Evolutionary conservation across 2,329 filamentous ascomycete genomes (phyloP).

Genomic region (Tolypocladium inflatum): DNA sequence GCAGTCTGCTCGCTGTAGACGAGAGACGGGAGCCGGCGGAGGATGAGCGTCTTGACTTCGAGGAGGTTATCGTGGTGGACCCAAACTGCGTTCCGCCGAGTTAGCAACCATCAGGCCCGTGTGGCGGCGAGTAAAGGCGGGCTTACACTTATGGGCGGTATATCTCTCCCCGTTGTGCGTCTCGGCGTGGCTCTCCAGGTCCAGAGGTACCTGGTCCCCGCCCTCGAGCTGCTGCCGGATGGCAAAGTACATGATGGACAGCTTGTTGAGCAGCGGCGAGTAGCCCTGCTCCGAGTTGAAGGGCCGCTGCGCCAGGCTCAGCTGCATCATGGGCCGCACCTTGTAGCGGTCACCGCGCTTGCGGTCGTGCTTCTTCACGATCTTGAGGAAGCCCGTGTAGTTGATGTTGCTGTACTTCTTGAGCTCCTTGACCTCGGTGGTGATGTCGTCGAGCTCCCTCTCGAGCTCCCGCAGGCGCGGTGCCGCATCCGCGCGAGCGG

Average conservation of each 20-base stretch:
- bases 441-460: conserved; percentile 75
- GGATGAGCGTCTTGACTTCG: conserved; percentile 92
- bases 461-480: conserved; percentile 60
- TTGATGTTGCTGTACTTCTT: conserved; percentile 95
- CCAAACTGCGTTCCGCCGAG: conserved; percentile 57
- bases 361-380: conserved; percentile 97
- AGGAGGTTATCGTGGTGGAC: conserved; percentile 91
- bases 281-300: conserved; percentile 92
- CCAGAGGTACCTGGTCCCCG: conserved; percentile 29
- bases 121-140: neutral
- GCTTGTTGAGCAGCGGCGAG: conserved; percentile 76
- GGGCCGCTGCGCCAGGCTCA: conserved; percentile 75
- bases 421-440: conserved; percentile 82
- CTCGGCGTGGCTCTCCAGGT: conserved; percentile 43
- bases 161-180: conserved; percentile 62
- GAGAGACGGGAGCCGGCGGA: conserved; percentile 81
- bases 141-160: conserved; percentile 75
- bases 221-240: conserved; percentile 75
- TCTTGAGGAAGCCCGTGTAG: conserved; percentile 96
- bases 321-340: conserved; percentile 83
- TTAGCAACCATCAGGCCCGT: neutral
- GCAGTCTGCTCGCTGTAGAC: conserved; percentile 85
- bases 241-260: conserved; percentile 94
- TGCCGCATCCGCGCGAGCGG: conserved; percentile 33
- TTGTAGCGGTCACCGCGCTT: conserved; percentile 80